Evolutionary conservation across 176 grass and related monocot species (phyloP), one percentile per base, ranked within the genome.

Genomic region (Leersia perrieri): DNA sequence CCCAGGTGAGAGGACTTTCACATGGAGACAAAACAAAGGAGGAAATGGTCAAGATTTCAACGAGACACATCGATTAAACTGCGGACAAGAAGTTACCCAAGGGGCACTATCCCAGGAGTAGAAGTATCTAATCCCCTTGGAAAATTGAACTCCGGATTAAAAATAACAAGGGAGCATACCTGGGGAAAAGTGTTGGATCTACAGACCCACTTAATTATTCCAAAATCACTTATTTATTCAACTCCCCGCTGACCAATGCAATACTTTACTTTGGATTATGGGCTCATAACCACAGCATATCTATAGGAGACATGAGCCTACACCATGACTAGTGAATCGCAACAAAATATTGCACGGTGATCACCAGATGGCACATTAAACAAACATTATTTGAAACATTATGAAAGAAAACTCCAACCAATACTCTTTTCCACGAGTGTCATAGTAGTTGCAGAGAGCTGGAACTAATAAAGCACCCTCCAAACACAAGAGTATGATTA

Each of bases 111-210:
- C 84, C 91, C 64, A 97, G 75, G 85, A 66, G 75, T 78, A 94
- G 81, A 87, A 94, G 90, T 85, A 91, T 92, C 90, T 89, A 92
- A 98, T 91, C 72, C 76, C 60, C 33, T 72, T 75, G 77, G 44
- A 84, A 77, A 77, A 70, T 11, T 74, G 39, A 33, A 79, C 45
- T 42, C 23, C 1, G 1, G 78, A 53, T 62, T 88, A 92, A 89
- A 83, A 80, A 93, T 60, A 12, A 63, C 77, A 53, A 68, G 47
- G 73, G 32, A 66, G 79, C 55, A 87, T 66, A 78, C 74, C 76
- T 77, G 55, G 86, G 77, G 39, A 87, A 47, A 75, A 87, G 89
- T 67, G 80, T 70, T 80, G 76, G 86, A 91, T 97, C 86, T 84
- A 77, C 74, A 76, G 39, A 86, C 82, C 38, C 31, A 76, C 60